Conservation (phyloP, 805 yeast species). For the Starmerella tilneyi region DNA sequence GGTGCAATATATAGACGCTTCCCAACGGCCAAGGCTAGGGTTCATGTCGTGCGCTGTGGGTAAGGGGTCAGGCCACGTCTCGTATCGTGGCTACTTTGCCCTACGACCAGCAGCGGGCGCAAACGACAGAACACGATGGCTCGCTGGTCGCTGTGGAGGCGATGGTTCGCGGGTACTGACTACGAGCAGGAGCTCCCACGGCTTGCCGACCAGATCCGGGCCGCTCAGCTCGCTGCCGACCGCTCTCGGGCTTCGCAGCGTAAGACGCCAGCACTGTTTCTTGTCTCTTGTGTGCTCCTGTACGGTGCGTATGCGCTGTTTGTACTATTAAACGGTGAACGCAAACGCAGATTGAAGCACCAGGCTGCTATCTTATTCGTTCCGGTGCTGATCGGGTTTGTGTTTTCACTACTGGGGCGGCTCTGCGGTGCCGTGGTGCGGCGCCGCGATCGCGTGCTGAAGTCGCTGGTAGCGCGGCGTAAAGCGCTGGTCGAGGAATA, state of each 20-base stretch:
- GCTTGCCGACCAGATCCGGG: conserved; percentile 27
- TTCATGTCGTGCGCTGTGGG: not conserved
- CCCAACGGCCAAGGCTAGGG: conserved; percentile 2
- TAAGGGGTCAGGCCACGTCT: not conserved
- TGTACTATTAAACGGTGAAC: not conserved
- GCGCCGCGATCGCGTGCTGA: conserved; percentile 28
- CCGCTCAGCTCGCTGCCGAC: conserved; percentile 11
- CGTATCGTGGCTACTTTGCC: conserved; percentile 8
- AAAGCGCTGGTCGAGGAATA: conserved; percentile 51
- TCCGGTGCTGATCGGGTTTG: not conserved
- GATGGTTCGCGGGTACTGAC: conserved; percentile 14
- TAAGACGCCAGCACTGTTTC: conserved; percentile 25
- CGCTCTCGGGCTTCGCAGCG: conserved; percentile 26
- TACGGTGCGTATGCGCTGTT: not conserved
- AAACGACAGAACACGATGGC: conserved; percentile 11
- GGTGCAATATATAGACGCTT: not conserved
- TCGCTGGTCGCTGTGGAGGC: conserved; percentile 9
- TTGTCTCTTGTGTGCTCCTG: conserved; percentile 20
- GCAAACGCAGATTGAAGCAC: not conserved
- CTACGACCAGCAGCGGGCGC: conserved; percentile 2
- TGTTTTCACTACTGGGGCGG: conserved; percentile 11
- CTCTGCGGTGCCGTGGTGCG: conserved; percentile 22
- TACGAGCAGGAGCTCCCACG: conserved; percentile 32
- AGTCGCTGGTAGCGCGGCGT: conserved; percentile 38
- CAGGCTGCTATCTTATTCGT: not conserved